Percentiles rank a stretch among this genome's conserved stretches.
Conservation (phyloP, 2,329 filamentous ascomycete genomes). For the Aureobasidium uvarum region DNA sequence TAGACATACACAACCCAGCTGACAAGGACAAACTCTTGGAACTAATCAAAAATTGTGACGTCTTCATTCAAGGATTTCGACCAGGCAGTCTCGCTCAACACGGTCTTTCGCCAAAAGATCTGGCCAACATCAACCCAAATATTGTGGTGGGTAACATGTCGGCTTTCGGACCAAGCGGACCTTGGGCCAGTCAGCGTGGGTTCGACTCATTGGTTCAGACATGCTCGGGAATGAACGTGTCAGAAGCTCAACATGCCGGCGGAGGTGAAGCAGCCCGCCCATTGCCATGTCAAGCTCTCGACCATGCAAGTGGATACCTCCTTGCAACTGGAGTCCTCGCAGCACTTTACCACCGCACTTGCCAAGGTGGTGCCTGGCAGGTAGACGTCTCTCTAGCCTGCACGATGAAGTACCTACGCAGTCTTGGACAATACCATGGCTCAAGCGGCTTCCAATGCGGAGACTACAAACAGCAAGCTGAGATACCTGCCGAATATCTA, state of each 20-base stretch:
- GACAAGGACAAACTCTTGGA: slow-evolving; percentile 35
- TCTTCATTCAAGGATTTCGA: slow-evolving; percentile 37
- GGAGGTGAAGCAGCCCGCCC: not conserved
- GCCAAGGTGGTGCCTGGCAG: not conserved
- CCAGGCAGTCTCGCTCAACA: not conserved
- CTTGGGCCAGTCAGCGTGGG: not conserved
- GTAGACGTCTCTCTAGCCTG: not conserved
- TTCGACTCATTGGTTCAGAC: slow-evolving; percentile 4
- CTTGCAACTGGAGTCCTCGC: not conserved
- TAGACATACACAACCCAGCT: slow-evolving; percentile 37
- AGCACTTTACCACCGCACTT: not conserved
- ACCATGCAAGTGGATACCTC: slow-evolving; percentile 1
- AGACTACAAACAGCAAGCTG: not conserved
- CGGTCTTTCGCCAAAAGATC: not conserved
- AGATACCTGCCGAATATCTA: not conserved
- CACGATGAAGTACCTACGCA: slow-evolving; percentile 6
- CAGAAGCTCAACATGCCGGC: not conserved
- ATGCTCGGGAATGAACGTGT: not conserved
- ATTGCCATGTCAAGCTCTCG: not conserved
- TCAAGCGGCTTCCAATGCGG: not conserved
- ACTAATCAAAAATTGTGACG: slow-evolving; percentile 42
- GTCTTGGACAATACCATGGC: slow-evolving; percentile 1
- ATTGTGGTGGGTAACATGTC: slow-evolving; percentile 3
- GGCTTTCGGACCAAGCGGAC: not conserved
- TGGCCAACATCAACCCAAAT: not conserved